Base-by-base conservation (phyloP, 2,329 filamentous ascomycete genomes). In the Macrophomina tecta region DNA sequence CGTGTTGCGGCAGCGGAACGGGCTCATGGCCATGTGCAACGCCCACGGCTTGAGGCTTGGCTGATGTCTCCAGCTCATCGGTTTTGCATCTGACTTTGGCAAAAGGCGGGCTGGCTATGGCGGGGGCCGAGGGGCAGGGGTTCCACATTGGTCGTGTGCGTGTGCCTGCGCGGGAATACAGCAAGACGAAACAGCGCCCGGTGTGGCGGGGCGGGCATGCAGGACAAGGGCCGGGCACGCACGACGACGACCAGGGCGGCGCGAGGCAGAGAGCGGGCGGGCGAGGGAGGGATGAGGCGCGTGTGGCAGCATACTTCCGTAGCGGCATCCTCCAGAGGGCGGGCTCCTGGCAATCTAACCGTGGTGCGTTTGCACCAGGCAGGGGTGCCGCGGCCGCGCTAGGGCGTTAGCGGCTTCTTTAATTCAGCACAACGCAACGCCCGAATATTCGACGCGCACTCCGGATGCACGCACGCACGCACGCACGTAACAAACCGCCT, bases 1-100 rank as follows among this genome's bases (percentile, higher is more conserved):
- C 40, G 28, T n/a, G 58, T 36, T 48, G 58, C 58, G 58, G 58
- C 58, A 62, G 56, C 56, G 56, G 56, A 40, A 48, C 56, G 56
- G 36, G 56, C 56, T 46, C 42, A 32, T 42, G 30, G 58, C 58
- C 58, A 62, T 62, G 58, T 62, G 58, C 58, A 62, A 62, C 58
- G 58, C 58, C 30, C 58, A 32, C 58, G 58, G 58, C 58, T 36
- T 49, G 58, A 38, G 58, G 58, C 58, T 62, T 62, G 58, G 58
- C 58, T 38, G 58, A 48, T 49, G 58, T 62, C 56, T 60, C 58
- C 58, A 62, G 32, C 42, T 14, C 42, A 45, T 49, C 45, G 58
- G 58, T 18, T 62, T 62, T 62, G 58, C 58, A 48, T 62, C 58
- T 62, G 58, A 62, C 56, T 61, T 12, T 62, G 58, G 45, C n/a